Percentiles rank a stretch among this genome's conserved stretches.
These are phyloP conservation scores for Myotisia sp. DNA, from an alignment of 2,329 filamentous ascomycete genomes.

Conservation along the genomic window DNA sequence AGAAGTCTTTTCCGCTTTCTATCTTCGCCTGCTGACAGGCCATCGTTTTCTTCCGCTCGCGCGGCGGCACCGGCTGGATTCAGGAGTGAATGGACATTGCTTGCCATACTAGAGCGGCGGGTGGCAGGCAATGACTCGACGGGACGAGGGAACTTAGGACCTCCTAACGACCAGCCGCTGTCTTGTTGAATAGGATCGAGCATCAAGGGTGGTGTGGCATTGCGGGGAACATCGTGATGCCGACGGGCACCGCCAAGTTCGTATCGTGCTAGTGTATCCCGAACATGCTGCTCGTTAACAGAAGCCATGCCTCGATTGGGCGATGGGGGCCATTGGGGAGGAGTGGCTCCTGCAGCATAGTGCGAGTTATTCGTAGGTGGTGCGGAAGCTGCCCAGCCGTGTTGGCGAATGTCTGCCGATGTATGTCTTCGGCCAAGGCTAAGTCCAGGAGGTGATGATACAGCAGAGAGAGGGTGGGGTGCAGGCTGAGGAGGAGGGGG, in stretches of 20 bases:
- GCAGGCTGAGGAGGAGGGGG: conserved; percentile 48
- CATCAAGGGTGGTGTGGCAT: conserved; percentile 40
- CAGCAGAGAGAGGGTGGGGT: conserved; percentile 46
- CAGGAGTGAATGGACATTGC: conserved; percentile 51
- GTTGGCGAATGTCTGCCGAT: conserved; percentile 83
- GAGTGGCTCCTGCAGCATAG: conserved; percentile 49
- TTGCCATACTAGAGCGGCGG: conserved; percentile 55
- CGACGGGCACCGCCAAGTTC: conserved; percentile 45
- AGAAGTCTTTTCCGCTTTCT: conserved; percentile 47
- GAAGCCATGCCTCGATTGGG: conserved; percentile 39
- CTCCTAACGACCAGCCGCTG: conserved; percentile 42
- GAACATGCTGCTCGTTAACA: conserved; percentile 49
- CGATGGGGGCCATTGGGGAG: conserved; percentile 53
- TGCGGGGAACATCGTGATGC: conserved; percentile 34
- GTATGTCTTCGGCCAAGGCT: conserved; percentile 76
- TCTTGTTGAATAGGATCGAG: conserved; percentile 35
- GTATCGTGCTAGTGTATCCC: conserved; percentile 50
- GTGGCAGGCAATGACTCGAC: conserved; percentile 42
- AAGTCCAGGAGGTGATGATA: conserved; percentile 43
- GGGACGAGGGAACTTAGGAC: conserved; percentile 27
- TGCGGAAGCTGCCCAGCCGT: conserved; percentile 50
- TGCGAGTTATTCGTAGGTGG: conserved; percentile 41
- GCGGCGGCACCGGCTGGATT: conserved; percentile 57
- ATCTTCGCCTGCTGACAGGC: conserved; percentile 39
- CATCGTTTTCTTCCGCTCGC: conserved; percentile 49